Evolutionary conservation across 306 rosid species (phyloP).

Genomic region (Cucumis cinereus): DNA sequence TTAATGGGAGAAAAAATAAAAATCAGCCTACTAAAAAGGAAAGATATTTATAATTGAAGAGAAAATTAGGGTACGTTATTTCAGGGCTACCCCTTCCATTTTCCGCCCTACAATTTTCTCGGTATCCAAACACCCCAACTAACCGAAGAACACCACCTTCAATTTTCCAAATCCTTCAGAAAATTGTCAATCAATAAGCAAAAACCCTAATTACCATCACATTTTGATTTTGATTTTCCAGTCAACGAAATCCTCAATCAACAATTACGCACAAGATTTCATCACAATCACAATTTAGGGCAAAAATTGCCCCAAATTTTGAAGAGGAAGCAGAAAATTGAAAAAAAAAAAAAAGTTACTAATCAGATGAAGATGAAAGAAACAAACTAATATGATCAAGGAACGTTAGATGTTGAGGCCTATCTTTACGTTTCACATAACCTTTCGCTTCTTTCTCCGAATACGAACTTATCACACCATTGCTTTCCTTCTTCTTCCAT

Average conservation of each 20-base stretch:
- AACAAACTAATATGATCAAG: constrained; percentile 58
- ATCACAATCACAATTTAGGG: neutral
- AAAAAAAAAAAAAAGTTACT: neutral
- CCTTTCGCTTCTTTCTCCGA: constrained; percentile 46
- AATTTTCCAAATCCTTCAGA: neutral
- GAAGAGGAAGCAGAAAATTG: neutral
- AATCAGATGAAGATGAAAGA: constrained; percentile 17
- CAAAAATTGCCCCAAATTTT: neutral
- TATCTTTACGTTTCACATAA: constrained; percentile 59
- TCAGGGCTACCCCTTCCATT: neutral
- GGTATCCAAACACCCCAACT: neutral
- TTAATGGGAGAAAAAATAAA: no score
- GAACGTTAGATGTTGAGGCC: constrained; percentile 64
- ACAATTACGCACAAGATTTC: neutral
- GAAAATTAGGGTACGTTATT: neutral
- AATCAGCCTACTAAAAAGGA: no score
- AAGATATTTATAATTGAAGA: no score
- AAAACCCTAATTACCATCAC: neutral
- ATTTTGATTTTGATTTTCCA: neutral
- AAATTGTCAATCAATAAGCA: neutral
- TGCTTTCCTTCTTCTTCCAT: constrained; percentile 35
- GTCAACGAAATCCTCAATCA: neutral
- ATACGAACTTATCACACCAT: constrained; percentile 25
- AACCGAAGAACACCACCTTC: neutral
- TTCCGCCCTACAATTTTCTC: neutral